Percentiles rank a stretch among this genome's conserved stretches.
Conservation (phyloP, 2,329 filamentous ascomycete species). For the Dryadomyces sulphureus region DNA sequence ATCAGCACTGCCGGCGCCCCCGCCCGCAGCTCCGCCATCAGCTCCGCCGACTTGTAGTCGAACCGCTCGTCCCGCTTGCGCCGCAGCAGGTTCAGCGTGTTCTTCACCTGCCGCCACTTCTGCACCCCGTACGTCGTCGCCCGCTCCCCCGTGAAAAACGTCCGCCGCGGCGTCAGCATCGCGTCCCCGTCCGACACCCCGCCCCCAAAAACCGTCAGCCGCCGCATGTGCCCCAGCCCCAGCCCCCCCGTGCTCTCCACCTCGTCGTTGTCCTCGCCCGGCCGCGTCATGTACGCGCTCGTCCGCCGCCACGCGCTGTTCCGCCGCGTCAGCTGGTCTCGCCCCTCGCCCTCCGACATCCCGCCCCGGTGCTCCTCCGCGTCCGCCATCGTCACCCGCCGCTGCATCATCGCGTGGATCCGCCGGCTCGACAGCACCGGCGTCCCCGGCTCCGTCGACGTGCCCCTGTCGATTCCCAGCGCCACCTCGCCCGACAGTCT, state of each 20-base stretch:
- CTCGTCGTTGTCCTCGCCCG: constrained; percentile 33
- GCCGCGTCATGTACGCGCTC: constrained; percentile 39
- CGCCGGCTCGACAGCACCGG: constrained; percentile 24
- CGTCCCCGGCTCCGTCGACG: constrained; percentile 22
- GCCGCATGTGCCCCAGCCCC: constrained; percentile 47
- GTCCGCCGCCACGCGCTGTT: constrained; percentile 44
- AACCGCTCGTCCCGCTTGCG: constrained; percentile 77
- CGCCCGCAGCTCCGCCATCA: constrained; percentile 88
- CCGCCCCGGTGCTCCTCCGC: constrained; percentile 43
- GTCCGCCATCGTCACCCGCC: constrained; percentile 53
- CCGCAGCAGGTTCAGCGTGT: constrained; percentile 64
- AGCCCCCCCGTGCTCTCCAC: not conserved
- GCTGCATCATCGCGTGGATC: constrained; percentile 42
- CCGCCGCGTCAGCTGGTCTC: constrained; percentile 42
- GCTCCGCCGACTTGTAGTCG: constrained; percentile 90
- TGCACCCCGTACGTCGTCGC: constrained; percentile 62
- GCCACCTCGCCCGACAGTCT: constrained; percentile 31
- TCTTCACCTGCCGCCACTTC: constrained; percentile 88
- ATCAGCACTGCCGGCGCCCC: constrained; percentile 88
- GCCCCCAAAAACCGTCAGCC: constrained; percentile 50
- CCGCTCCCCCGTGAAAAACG: constrained; percentile 49
- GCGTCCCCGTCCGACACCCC: constrained; percentile 48
- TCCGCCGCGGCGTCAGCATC: constrained; percentile 37
- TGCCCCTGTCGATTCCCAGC: constrained; percentile 13
- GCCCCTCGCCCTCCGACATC: constrained; percentile 62